These are phyloP conservation scores for Pyricularia pennisetigena DNA, from an alignment of 2,329 filamentous ascomycete genomes.

Conservation along the genomic window DNA sequence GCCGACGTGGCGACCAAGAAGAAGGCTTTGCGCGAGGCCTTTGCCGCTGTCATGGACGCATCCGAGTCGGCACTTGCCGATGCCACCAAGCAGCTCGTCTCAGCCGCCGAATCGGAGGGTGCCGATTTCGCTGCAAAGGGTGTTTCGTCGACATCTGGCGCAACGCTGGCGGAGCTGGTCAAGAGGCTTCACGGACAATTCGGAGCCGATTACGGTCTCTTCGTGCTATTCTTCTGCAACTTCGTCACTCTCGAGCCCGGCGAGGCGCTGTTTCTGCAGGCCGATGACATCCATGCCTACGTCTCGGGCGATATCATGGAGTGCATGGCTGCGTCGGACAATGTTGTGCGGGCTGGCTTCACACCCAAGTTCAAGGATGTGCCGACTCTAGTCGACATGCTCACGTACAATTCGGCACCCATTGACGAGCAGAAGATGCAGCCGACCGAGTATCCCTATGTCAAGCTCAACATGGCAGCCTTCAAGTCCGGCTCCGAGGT, in stretches of 20 bases:
- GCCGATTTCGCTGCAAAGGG: slow-evolving; percentile 66
- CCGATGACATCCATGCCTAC: slow-evolving; percentile 97
- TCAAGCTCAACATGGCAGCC: slow-evolving; percentile 67
- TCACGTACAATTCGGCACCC: slow-evolving; percentile 92
- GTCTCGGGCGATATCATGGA: slow-evolving; percentile 91
- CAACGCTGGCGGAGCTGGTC: slow-evolving; percentile 68
- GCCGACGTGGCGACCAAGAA: slow-evolving; percentile 53
- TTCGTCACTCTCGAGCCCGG: slow-evolving; percentile 80
- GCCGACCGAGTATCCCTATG: slow-evolving; percentile 77
- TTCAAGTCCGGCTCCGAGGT: slow-evolving; percentile 69
- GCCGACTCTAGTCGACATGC: slow-evolving; percentile 73
- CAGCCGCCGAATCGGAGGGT: slow-evolving; percentile 58
- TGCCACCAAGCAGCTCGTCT: slow-evolving; percentile 59
- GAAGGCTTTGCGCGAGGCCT: slow-evolving; percentile 63
- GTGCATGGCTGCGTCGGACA: slow-evolving; percentile 99
- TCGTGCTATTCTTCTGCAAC: slow-evolving; percentile 96
- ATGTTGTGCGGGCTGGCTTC: slow-evolving; percentile 93
- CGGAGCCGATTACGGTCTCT: slow-evolving; percentile 81
- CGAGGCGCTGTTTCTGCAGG: slow-evolving; percentile 91
- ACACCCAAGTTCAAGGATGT: slow-evolving; percentile 99
- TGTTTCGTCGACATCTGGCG: slow-evolving; percentile 55
- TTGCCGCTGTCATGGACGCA: slow-evolving; percentile 73
- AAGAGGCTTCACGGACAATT: slow-evolving; percentile 73
- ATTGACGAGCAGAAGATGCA: slow-evolving; percentile 92
- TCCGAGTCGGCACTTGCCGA: slow-evolving; percentile 53